Percentiles rank a stretch among this genome's conserved stretches.
Evolutionary conservation across 1,284 basidiomycete genomes (phyloP).

Genomic region (Golubevia pallescens): DNA sequence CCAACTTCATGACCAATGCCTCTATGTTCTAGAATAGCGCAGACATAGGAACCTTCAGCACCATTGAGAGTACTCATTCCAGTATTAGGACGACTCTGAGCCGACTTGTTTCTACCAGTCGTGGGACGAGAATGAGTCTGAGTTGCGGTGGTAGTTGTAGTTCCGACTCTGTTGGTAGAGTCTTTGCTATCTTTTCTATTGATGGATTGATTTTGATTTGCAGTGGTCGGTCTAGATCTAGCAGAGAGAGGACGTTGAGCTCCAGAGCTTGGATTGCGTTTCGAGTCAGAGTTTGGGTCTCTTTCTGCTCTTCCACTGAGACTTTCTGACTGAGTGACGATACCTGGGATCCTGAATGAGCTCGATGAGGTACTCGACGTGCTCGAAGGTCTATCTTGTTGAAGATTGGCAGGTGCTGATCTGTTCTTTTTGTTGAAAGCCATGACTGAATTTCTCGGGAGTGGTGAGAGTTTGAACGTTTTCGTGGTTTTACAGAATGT

Average conservation of each 20-base stretch:
- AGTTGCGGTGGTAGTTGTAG: constrained; percentile 1
- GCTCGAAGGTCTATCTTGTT: no score
- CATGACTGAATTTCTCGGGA: no score
- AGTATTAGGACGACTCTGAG: constrained; percentile 1
- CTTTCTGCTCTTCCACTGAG: neutral
- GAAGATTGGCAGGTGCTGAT: no score
- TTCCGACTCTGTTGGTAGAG: neutral
- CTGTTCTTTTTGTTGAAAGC: no score
- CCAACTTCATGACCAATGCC: constrained; percentile 80
- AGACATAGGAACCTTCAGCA: constrained; percentile 8
- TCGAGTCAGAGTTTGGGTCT: neutral
- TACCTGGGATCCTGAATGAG: no score
- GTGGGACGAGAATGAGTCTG: neutral
- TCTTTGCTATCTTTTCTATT: neutral
- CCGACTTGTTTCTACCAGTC: neutral
- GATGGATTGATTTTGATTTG: neutral
- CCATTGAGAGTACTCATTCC: constrained; percentile 3
- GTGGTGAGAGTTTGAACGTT: no score
- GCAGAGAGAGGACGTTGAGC: neutral
- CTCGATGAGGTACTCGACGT: no score
- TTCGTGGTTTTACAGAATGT: no score
- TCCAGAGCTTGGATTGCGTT: neutral
- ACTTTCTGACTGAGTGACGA: no score
- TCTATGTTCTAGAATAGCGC: constrained; percentile 33
- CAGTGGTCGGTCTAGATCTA: neutral